phyloP scores from a whole-genome alignment of 2,329 filamentous ascomycete species.

The Aspergillus brasiliensis region DNA sequence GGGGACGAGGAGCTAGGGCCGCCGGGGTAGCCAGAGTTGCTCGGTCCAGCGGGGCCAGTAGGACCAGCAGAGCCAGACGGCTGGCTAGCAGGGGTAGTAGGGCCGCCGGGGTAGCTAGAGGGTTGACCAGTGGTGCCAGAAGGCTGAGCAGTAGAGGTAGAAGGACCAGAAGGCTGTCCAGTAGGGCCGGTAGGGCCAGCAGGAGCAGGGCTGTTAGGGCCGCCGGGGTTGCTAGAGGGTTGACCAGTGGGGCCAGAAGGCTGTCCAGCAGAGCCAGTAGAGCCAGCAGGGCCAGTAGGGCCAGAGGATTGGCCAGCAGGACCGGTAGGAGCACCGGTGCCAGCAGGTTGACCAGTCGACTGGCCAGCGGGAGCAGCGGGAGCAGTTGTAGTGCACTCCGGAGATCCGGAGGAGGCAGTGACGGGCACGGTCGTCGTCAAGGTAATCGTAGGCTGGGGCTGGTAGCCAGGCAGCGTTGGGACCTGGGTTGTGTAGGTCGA shows the following conservation, averaged over 20 bases:
- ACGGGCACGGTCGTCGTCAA: background rate
- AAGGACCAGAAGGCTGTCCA: background rate
- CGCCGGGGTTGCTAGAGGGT: too few species aligned
- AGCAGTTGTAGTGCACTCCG: too few species aligned
- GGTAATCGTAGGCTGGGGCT: background rate
- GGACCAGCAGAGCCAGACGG: background rate
- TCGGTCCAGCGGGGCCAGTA: background rate
- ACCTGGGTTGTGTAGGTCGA: background rate
- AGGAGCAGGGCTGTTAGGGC: background rate
- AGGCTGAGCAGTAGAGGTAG: background rate
- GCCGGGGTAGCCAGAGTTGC: background rate
- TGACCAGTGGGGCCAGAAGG: too few species aligned
- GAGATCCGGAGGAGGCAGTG: too few species aligned
- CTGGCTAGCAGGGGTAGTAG: background rate
- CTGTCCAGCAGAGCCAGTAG: background rate
- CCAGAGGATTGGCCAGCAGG: background rate
- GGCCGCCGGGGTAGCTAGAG: too few species aligned
- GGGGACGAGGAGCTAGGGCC: background rate
- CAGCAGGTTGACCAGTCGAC: too few species aligned
- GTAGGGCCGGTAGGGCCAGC: background rate
- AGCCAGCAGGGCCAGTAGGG: too few species aligned
- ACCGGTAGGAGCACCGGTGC: background rate
- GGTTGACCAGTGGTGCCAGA: background rate
- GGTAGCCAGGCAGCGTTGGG: background rate
- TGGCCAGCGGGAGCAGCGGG: too few species aligned